Conservation (phyloP, 257 asterid species). For the Paulownia fortunei region DNA sequence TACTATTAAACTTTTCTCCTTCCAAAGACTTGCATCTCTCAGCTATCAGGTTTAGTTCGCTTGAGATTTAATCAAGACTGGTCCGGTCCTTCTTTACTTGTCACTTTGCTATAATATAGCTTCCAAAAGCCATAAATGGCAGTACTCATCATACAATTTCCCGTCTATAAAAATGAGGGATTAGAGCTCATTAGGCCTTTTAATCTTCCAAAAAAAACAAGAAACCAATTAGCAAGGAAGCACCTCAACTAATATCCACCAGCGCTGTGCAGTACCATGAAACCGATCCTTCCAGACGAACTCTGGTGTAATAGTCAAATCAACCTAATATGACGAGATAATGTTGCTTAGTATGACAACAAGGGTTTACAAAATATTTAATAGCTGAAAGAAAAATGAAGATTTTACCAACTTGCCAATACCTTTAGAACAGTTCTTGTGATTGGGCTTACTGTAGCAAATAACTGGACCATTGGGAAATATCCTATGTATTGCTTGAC, state of each 20-base stretch:
- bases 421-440: constrained; percentile 99
- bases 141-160: constrained; percentile 21
- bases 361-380: constrained; percentile 22
- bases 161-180: constrained; percentile 26
- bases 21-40: constrained; percentile 8
- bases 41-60: constrained; percentile 24
- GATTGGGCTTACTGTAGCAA: constrained; percentile 96
- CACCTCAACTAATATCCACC: constrained; percentile 99
- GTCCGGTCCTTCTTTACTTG: neutral
- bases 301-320: constrained; percentile 79
- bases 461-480: constrained; percentile 85
- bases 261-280: constrained; percentile 92
- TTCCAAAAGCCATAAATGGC: constrained; percentile 32
- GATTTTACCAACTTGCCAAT: constrained; percentile 36
- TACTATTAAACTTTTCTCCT: neutral
- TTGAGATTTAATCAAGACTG: neutral
- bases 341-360: constrained; percentile 20
- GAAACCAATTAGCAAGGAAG: constrained; percentile 29
- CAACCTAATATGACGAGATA: constrained; percentile 62
- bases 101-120: constrained; percentile 28
- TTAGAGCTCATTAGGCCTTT: constrained; percentile 16
- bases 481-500: constrained; percentile 84
- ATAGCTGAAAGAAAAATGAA: constrained; percentile 26
- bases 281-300: constrained; percentile 96
- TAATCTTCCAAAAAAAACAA: constrained; percentile 12